phyloP scores from a whole-genome alignment of 371 early-diverging fungal genomes.

The Phascolomyces articulosus region DNA sequence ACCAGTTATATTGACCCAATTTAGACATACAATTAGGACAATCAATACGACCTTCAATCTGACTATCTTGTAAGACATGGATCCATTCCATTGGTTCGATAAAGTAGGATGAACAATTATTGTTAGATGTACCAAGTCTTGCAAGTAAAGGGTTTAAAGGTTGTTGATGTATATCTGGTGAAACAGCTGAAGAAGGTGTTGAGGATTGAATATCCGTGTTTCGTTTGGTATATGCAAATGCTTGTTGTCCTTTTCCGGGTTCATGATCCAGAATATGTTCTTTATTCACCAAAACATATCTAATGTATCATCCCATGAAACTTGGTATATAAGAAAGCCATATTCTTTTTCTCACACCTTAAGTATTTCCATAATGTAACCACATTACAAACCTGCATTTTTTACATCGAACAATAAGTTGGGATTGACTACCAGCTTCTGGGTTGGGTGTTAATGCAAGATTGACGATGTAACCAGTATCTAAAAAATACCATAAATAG shows the following conservation, averaged over 20 bases:
- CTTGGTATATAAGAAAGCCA: background rate
- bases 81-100: conserved; percentile 91
- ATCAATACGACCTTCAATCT: conserved; percentile 73
- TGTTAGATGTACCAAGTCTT: conserved; percentile 33
- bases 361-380: too few species aligned
- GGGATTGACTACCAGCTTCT: conserved; percentile 23
- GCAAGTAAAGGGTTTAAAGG: conserved; percentile 51
- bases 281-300: conserved; percentile 59
- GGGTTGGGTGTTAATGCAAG: conserved; percentile 57
- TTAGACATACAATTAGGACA: conserved; percentile 88
- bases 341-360: background rate
- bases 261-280: conserved; percentile 75
- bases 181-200: conserved; percentile 16
- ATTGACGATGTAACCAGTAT: conserved; percentile 50
- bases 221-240: conserved; percentile 76
- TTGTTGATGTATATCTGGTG: conserved; percentile 18
- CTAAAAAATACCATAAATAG: too few species aligned
- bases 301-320: too few species aligned
- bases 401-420: conserved; percentile 45
- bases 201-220: conserved; percentile 43
- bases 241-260: conserved; percentile 71
- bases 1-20: conserved; percentile 85
- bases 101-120: conserved; percentile 77
- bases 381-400: conserved; percentile 47
- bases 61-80: conserved; percentile 57